Base-by-base conservation (phyloP, 1,284 basidiomycete species). In the Tremellales sp. region DNA sequence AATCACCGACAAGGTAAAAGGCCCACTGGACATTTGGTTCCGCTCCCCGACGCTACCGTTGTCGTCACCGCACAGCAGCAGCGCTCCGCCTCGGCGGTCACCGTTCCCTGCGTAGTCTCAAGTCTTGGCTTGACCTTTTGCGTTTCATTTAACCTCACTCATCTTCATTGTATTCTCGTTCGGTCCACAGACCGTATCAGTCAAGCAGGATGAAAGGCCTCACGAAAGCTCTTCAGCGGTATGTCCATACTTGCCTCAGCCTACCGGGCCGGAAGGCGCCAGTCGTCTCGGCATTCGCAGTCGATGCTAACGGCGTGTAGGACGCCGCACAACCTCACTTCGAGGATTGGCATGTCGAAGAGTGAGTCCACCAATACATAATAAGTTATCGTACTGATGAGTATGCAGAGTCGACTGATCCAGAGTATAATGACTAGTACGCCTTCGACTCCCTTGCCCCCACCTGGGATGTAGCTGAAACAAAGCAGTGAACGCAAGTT, bases 321-420 rank as follows among this genome's bases (percentile, higher is more conserved):
- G 66, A 91, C 91, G 43, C 92, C 91, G 68, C 89, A 91, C 75
- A 76, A 89, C 68, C 76, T 97, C 72, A 87, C 85, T 53, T 80
- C 81, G 64, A 87, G 84, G 78, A 84, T 87, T 62, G 92, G 92
- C 35, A 86, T 91, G 82, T 75, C 89, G 40, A 92, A 92, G 81
- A 91, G 90, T 92, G 66, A 79, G 85, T 75, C 13, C 12, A n/a
- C n/a, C n/a, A n/a, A n/a, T n/a, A n/a, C n/a, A n/a, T n/a, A n/a
- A n/a, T n/a, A n/a, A n/a, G n/a, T n/a, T n/a, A n/a, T n/a, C n/a
- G n/a, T n/a, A n/a, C 45, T 48, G 48, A 43, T 17, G 6, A 3
- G n/a, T n/a, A 21, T 15, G 4, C 68, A 92, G 89, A 87, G 73
- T 89, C 87, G 8, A 78, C 74, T 60, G 91, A 94, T 77, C 82